Evolutionary conservation across 805 yeast species (phyloP).

Genomic region (Suhomyces prunicola): DNA sequence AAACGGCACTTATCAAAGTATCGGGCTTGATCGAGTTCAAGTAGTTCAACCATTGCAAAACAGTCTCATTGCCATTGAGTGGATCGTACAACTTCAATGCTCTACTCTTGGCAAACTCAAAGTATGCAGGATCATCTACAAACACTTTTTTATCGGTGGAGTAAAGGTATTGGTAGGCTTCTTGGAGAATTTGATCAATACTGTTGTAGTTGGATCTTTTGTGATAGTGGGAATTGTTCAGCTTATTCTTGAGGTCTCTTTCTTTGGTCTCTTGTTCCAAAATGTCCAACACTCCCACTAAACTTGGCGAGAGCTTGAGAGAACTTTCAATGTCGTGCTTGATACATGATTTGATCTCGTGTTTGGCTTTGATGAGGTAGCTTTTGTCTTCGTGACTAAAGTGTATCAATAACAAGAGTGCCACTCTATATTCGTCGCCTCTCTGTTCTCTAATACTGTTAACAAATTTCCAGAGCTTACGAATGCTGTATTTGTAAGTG

Average conservation of each 20-base stretch:
- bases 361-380: neutral
- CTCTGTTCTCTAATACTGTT: constrained; percentile 2
- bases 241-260: neutral
- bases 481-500: constrained; percentile 13
- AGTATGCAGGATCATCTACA: neutral
- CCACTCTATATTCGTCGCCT: constrained; percentile 18
- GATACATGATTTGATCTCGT: neutral
- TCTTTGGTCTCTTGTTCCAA: neutral
- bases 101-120: neutral
- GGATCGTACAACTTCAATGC: neutral
- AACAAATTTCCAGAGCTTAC: constrained; percentile 14
- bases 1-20: constrained; percentile 17
- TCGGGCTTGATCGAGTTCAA: neutral
- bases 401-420: constrained; percentile 15
- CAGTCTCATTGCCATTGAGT: neutral
- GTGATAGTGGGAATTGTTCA: neutral
- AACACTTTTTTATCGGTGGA: constrained; percentile 6
- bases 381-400: neutral
- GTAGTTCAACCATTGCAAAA: neutral
- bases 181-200: neutral
- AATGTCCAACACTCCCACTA: neutral
- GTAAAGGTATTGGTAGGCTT: constrained; percentile 11
- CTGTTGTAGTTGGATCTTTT: neutral
- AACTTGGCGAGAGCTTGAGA: neutral
- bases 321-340: neutral